These are phyloP conservation scores for Aureobasidium sp. DNA, from an alignment of 2,329 filamentous ascomycete genomes.

Conservation along the genomic window DNA sequence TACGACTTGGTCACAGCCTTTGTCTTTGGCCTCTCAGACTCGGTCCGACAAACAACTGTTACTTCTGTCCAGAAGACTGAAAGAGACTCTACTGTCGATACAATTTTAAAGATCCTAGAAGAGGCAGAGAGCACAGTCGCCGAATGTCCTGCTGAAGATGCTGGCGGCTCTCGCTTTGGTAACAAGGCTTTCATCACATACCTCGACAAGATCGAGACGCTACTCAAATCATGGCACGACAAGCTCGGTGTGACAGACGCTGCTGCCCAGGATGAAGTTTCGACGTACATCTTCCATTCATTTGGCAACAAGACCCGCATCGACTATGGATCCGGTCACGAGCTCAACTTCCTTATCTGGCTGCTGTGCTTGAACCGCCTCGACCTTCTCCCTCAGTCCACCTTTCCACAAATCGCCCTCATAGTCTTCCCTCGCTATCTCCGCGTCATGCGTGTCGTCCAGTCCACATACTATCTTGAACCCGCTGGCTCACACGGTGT, in stretches of 20 bases:
- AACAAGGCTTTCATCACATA: conserved; percentile 86
- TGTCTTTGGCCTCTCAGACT: conserved; percentile 78
- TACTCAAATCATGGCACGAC: conserved; percentile 55
- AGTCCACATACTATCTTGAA: conserved; percentile 92
- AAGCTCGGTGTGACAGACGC: conserved; percentile 45
- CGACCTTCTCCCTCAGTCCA: conserved; percentile 52
- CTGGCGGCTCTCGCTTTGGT: conserved; percentile 83
- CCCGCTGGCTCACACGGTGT: conserved; percentile 54
- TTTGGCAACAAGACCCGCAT: conserved; percentile 84
- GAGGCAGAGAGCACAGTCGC: conserved; percentile 60
- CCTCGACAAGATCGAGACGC: conserved; percentile 55
- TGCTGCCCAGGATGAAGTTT: conserved; percentile 60
- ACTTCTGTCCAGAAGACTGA: conserved; percentile 50
- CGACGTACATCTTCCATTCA: conserved; percentile 71
- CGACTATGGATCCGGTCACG: conserved; percentile 95
- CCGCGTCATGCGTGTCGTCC: conserved; percentile 75
- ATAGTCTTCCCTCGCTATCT: conserved; percentile 78
- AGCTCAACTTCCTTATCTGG: conserved; percentile 96
- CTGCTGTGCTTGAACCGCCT: conserved; percentile 88
- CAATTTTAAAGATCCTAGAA: conserved; percentile 63
- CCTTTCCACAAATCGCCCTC: conserved; percentile 70
- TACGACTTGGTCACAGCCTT: conserved; percentile 74
- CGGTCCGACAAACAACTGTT: conserved; percentile 63
- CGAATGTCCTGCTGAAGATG: conserved; percentile 72
- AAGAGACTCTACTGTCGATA: conserved; percentile 53